phyloP scores from a whole-genome alignment of 1,139 yeast genomes.

The Cylindricascospora bacillispora region DNA sequence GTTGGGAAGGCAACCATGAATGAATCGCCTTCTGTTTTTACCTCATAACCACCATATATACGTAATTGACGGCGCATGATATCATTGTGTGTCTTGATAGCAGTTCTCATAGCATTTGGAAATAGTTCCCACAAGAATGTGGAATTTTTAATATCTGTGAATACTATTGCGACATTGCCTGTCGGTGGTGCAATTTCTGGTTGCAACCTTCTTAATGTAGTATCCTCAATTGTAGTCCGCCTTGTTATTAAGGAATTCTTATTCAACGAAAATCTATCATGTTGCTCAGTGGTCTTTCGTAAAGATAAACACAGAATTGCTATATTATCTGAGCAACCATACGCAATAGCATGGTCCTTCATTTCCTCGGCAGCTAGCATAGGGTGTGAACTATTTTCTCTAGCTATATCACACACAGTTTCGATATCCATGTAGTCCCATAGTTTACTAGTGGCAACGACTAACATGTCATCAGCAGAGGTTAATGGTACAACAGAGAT shows the following conservation, averaged over 20 bases:
- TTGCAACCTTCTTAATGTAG: constrained; percentile 69
- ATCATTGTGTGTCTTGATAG: constrained; percentile 85
- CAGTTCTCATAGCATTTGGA: constrained; percentile 93
- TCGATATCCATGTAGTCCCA: constrained; percentile 82
- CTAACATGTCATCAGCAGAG: constrained; percentile 68
- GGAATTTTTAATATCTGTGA: constrained; percentile 93
- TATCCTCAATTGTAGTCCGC: constrained; percentile 56
- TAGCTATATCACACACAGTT: constrained; percentile 79
- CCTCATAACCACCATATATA: constrained; percentile 94
- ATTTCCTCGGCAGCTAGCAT: constrained; percentile 87
- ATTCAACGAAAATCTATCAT: constrained; percentile 29
- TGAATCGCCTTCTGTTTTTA: constrained; percentile 98
- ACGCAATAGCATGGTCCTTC: constrained; percentile 87
- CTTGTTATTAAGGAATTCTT: constrained; percentile 28
- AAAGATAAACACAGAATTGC: constrained; percentile 74
- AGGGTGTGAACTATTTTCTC: constrained; percentile 73
- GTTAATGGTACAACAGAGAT: constrained; percentile 50
- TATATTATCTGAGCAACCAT: constrained; percentile 76
- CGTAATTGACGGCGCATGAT: constrained; percentile 90
- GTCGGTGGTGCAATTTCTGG: constrained; percentile 93
- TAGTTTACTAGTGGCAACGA: constrained; percentile 71
- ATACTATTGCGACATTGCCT: constrained; percentile 88
- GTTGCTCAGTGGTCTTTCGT: constrained; percentile 32
- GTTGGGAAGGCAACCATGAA: constrained; percentile 98
- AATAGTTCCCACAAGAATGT: constrained; percentile 87